These are phyloP conservation scores for Pseudozyma thailandica DNA, from an alignment of 1,284 basidiomycete genomes.

Conservation along the genomic window DNA sequence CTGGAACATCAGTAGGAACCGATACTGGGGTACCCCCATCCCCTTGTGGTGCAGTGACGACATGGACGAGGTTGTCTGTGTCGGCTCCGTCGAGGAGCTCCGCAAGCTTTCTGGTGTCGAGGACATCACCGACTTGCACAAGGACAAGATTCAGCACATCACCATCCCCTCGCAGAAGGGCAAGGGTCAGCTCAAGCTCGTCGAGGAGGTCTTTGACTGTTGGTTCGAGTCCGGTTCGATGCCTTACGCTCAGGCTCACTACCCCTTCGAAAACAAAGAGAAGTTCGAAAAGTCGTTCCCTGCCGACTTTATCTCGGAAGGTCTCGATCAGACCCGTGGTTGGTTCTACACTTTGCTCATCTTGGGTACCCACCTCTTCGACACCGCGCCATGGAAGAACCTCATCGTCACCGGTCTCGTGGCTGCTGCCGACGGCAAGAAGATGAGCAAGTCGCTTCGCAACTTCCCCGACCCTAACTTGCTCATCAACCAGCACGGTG, in stretches of 20 bases:
- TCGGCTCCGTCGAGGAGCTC: slow-evolving; percentile 89
- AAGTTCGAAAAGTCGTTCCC: slow-evolving; percentile 83
- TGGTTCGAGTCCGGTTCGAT: slow-evolving; percentile 99
- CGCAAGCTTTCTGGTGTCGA: slow-evolving; percentile 85
- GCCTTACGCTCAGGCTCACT: slow-evolving; percentile 98
- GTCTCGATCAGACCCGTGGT: slow-evolving; percentile 78
- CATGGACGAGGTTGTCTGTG: slow-evolving; percentile 87
- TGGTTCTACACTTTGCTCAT: slow-evolving; percentile 99
- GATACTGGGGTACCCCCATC: slow-evolving; percentile 99
- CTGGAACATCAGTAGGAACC: slow-evolving; percentile 98
- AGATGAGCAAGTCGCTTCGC: slow-evolving; percentile 98
- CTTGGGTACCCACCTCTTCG: slow-evolving; percentile 91
- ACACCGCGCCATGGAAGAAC: slow-evolving; percentile 96
- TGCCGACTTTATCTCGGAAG: slow-evolving; percentile 98
- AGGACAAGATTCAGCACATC: slow-evolving; percentile 94
- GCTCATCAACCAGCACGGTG: slow-evolving; percentile 91
- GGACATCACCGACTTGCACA: slow-evolving; percentile 90
- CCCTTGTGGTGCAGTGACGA: slow-evolving; percentile 97
- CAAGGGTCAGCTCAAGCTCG: slow-evolving; percentile 84
- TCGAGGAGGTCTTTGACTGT: slow-evolving; percentile 99
- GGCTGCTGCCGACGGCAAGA: slow-evolving; percentile 97
- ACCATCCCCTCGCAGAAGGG: slow-evolving; percentile 93
- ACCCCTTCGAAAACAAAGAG: slow-evolving; percentile 97
- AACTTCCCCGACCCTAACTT: slow-evolving; percentile 98
- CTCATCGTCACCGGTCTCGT: slow-evolving; percentile 95